Evolutionary conservation across 2,329 filamentous ascomycete species (phyloP), one percentile per base, ranked within the genome.

Genomic region (Xylariales sp.): DNA sequence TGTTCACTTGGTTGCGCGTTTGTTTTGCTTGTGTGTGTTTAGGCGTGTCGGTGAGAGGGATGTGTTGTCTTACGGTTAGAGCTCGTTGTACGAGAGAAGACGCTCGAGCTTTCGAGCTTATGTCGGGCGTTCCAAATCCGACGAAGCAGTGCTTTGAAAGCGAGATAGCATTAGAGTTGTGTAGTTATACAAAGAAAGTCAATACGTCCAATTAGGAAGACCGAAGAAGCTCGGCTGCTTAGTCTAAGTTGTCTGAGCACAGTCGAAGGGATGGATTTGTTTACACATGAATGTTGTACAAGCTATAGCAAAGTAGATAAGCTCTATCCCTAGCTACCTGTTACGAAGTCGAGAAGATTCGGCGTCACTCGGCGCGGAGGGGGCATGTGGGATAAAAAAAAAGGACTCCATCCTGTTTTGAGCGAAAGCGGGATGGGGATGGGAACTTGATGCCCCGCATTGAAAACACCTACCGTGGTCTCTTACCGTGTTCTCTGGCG

Each of bases 341-440:
- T 55, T 39, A 43, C 1, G 5, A 43, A 45, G 34, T 69, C 66
- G 66, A 69, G 69, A 69, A 69, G 63, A 55, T 71, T 66, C 67
- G 67, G 68, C 69, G 64, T 71, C 69, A 69, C 45, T 36, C 49
- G 3, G 53, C 36, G 32, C 62, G 30, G 43, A 59, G 67, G 64
- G 64, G 61, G 43, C 62, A 30, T 18, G 28, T 43, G 28, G 41
- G 30, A 46, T 36, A 18, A 48, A n/a, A 34, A 30, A 6, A 34
- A 3, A 18, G 10, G 12, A 18, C 36, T 30, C 16, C 23, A 50
- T 30, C 23, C 48, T 50, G 28, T 49, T 52, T 32, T 14, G 1
- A 14, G 16, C 8, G 23, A 59, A 49, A 49, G 55, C 45, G 56
- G 48, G 43, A 64, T 57, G 61, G 56, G 48, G 43, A 64, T 57